phyloP scores from a whole-genome alignment of 1,284 basidiomycete species.

The Malassezia obtusa region DNA sequence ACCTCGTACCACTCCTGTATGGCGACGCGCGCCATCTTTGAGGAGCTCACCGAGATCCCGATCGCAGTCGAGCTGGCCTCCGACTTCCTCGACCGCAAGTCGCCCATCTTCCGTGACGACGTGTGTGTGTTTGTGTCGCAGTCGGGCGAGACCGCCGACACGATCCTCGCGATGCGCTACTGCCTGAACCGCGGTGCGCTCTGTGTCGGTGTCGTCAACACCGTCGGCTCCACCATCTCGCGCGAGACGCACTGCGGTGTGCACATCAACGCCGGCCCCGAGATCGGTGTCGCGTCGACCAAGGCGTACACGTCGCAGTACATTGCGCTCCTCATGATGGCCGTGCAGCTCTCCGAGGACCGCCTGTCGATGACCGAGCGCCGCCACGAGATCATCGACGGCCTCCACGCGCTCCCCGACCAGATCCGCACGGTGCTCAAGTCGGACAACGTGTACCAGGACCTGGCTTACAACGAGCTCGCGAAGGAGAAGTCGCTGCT shows the following conservation, averaged over 20 bases:
- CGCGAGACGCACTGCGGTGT: slow-evolving; percentile 99
- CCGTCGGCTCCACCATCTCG: slow-evolving; percentile 94
- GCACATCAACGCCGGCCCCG: slow-evolving; percentile 98
- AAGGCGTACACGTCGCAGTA: slow-evolving; percentile 99
- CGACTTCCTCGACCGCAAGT: slow-evolving; percentile 97
- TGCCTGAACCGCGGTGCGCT: slow-evolving; percentile 93
- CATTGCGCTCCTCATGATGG: slow-evolving; percentile 96
- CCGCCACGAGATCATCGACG: slow-evolving; percentile 85
- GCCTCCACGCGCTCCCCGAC: slow-evolving; percentile 74
- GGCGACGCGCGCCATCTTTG: slow-evolving; percentile 95
- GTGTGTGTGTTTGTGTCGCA: slow-evolving; percentile 94
- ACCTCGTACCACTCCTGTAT: slow-evolving; percentile 96
- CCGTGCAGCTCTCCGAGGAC: slow-evolving; percentile 91
- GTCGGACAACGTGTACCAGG: slow-evolving; percentile 68
- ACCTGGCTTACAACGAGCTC: slow-evolving; percentile 68
- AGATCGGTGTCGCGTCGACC: slow-evolving; percentile 99
- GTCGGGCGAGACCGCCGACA: slow-evolving; percentile 97
- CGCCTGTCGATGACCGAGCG: slow-evolving; percentile 83
- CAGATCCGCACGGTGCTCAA: slow-evolving; percentile 83
- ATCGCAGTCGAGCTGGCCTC: slow-evolving; percentile 94
- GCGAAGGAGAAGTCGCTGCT: slow-evolving; percentile 77
- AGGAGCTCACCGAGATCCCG: slow-evolving; percentile 97
- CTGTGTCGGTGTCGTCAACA: slow-evolving; percentile 90
- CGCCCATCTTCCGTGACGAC: slow-evolving; percentile 98
- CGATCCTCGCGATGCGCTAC: slow-evolving; percentile 89